These are phyloP conservation scores for Tirmania nivea DNA, from an alignment of 495 filamentous ascomycete species.

Conservation along the genomic window DNA sequence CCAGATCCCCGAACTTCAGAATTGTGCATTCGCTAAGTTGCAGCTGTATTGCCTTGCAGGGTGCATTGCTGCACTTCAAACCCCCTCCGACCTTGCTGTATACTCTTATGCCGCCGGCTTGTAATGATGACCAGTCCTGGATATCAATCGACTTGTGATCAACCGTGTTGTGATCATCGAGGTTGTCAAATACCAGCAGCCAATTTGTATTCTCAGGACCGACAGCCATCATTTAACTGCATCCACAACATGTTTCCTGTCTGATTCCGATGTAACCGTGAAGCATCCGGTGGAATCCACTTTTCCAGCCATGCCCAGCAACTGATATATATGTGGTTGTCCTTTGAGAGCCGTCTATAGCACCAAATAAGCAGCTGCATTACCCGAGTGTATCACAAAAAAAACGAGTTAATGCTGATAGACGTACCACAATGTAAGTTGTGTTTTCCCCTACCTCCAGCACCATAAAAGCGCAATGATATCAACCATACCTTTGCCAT, in stretches of 20 bases:
- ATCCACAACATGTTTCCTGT: neutral
- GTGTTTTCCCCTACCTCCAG: constrained; percentile 9
- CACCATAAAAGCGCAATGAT: constrained; percentile 3
- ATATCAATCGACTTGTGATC: neutral
- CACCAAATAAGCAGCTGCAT: neutral
- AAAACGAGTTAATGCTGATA: constrained; percentile 8
- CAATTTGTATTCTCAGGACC: neutral
- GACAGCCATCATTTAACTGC: constrained; percentile 3
- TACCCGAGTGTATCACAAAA: constrained; percentile 5
- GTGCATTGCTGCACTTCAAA: neutral
- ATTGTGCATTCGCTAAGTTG: neutral
- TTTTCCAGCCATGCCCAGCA: neutral
- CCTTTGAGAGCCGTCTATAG: neutral
- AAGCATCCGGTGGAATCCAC: neutral
- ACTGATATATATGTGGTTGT: neutral
- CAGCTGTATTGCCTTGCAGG: neutral
- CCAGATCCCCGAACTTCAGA: too few species aligned
- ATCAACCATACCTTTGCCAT: neutral
- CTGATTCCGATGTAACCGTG: neutral
- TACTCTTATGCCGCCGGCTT: constrained; percentile 1
- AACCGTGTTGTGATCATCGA: constrained; percentile 1
- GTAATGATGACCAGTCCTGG: constrained; percentile 1
- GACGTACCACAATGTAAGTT: constrained; percentile 4
- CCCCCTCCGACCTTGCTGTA: neutral
- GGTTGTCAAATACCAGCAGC: constrained; percentile 9